phyloP scores from a whole-genome alignment of 1,139 yeast genomes.

The Yamadazyma diospyri region DNA sequence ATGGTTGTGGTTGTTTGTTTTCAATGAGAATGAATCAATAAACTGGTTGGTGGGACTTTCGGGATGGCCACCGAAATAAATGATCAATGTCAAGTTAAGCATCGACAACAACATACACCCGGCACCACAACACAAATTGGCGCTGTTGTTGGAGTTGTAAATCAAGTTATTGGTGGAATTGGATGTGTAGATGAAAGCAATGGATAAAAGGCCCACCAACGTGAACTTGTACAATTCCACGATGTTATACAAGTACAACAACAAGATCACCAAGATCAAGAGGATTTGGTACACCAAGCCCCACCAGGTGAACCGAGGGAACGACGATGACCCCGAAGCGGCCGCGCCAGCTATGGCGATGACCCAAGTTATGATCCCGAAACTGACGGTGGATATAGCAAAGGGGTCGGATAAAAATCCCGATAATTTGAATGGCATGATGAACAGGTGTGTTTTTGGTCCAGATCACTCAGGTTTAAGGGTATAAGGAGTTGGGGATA shows the following conservation, averaged over 20 bases:
- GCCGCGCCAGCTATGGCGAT: conserved; percentile 85
- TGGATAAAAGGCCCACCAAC: conserved; percentile 51
- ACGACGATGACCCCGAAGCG: conserved; percentile 47
- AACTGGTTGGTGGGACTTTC: conserved; percentile 77
- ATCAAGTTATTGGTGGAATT: conserved; percentile 80
- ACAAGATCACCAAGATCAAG: conserved; percentile 50
- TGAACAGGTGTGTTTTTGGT: too few relatives aligned
- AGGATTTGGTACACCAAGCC: conserved; percentile 81
- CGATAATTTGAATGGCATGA: conserved; percentile 41
- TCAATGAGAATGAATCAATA: conserved; percentile 68
- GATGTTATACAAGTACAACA: conserved; percentile 63
- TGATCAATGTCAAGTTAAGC: conserved; percentile 75
- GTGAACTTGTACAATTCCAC: conserved; percentile 71
- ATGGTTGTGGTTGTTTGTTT: conserved; percentile 26
- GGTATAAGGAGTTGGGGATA: too few relatives aligned
- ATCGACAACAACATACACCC: conserved; percentile 84
- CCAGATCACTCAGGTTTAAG: too few relatives aligned
- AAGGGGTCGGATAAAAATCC: conserved; percentile 67
- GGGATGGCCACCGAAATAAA: conserved; percentile 83
- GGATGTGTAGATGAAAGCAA: conserved; percentile 78
- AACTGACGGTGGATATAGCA: conserved; percentile 62
- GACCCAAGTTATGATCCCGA: conserved; percentile 72
- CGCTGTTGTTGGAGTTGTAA: conserved; percentile 60
- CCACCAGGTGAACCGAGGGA: conserved; percentile 96
- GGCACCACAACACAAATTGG: conserved; percentile 81